Conservation (phyloP, 2,329 filamentous ascomycete genomes). For the Colletotrichum brevisporum region DNA sequence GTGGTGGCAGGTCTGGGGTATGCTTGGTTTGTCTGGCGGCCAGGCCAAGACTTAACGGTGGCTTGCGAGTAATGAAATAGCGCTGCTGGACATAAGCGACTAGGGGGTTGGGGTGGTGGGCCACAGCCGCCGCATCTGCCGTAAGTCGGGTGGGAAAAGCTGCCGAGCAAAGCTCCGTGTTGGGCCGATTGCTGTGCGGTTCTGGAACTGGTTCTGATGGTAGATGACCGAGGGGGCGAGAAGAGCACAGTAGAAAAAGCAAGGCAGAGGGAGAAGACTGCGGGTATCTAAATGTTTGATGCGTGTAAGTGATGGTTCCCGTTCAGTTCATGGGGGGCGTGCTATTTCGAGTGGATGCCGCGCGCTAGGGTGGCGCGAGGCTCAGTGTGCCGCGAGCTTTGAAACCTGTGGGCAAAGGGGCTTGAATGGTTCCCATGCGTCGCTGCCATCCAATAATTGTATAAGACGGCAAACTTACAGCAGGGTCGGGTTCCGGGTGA, state of each 20-base stretch:
- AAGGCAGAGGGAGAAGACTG: conserved; percentile 1
- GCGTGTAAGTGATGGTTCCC: conserved; percentile 28
- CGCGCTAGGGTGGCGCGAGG: conserved; percentile 36
- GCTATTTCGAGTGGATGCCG: conserved; percentile 38
- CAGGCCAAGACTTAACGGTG: conserved; percentile 37
- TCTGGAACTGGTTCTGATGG: neutral
- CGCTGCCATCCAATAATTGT: conserved; percentile 25
- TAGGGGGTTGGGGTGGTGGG: conserved; percentile 40
- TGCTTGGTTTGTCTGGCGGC: conserved; percentile 35
- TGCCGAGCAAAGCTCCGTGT: conserved; percentile 30
- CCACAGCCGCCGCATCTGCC: conserved; percentile 36
- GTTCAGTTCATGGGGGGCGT: conserved; percentile 1
- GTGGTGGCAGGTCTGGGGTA: conserved; percentile 41
- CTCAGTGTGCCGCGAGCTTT: conserved; percentile 35
- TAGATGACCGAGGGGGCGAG: neutral
- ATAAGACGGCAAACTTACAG: conserved; percentile 31
- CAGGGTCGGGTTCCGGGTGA: neutral
- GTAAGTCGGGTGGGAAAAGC: conserved; percentile 30
- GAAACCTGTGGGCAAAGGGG: conserved; percentile 27
- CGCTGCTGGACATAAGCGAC: conserved; percentile 41
- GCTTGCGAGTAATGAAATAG: conserved; percentile 42
- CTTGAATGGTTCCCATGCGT: conserved; percentile 13
- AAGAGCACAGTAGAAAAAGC: neutral
- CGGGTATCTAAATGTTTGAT: conserved; percentile 19
- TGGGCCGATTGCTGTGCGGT: conserved; percentile 22